These are phyloP conservation scores for Debaryomyces subglobosus DNA, from an alignment of 1,139 yeast genomes.

Conservation along the genomic window DNA sequence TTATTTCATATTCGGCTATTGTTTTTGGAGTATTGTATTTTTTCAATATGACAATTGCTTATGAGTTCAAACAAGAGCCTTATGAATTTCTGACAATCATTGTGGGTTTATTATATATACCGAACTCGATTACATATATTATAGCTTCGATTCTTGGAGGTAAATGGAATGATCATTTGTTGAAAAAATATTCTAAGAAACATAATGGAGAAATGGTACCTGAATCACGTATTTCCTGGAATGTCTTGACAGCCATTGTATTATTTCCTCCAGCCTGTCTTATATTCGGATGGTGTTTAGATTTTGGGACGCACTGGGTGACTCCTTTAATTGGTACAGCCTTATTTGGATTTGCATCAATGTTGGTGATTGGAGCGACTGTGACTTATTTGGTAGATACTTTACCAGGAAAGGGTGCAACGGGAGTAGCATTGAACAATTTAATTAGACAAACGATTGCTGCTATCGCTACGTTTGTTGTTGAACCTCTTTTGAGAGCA, in stretches of 20 bases:
- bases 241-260: conserved; percentile 65
- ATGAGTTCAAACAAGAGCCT: conserved; percentile 63
- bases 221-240: conserved; percentile 79
- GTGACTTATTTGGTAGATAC: conserved; percentile 83
- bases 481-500: conserved; percentile 65
- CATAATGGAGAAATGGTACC: conserved; percentile 71
- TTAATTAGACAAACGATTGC: conserved; percentile 74
- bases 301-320: conserved; percentile 70
- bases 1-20: conserved; percentile 65
- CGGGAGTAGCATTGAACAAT: conserved; percentile 85
- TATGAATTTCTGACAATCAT: conserved; percentile 68
- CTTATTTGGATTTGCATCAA: conserved; percentile 77
- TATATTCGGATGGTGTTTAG: conserved; percentile 82
- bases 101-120: conserved; percentile 78
- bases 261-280: conserved; percentile 67
- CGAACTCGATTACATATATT: conserved; percentile 78
- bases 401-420: conserved; percentile 85
- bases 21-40: conserved; percentile 72
- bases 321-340: conserved; percentile 80
- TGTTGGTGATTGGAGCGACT: conserved; percentile 83
- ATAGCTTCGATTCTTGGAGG: conserved; percentile 80
- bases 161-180: conserved; percentile 69
- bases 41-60: conserved; percentile 73
- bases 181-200: conserved; percentile 54
- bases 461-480: conserved; percentile 73